phyloP scores from a whole-genome alignment of 1,139 yeast genomes.

The Candida smagusa region DNA sequence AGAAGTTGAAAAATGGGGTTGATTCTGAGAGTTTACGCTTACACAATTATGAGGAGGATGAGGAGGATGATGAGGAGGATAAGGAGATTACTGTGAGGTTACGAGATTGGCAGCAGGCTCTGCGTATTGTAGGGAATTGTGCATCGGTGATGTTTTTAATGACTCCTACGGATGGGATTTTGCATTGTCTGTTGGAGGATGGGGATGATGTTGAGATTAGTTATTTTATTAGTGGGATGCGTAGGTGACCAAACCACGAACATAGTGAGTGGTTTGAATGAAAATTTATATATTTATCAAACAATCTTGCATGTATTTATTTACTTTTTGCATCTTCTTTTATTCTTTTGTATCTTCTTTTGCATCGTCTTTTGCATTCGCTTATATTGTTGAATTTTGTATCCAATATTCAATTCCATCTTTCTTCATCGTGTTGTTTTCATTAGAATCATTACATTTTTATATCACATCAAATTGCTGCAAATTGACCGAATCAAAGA shows the following conservation, averaged over 20 bases:
- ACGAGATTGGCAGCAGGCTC: conserved; percentile 57
- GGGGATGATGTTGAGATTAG: conserved; percentile 54
- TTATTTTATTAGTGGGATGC: conserved; percentile 47
- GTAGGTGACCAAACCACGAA: not conserved
- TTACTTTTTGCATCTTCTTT: too few relatives aligned
- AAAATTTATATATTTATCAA: too few relatives aligned
- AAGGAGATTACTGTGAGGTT: conserved; percentile 43
- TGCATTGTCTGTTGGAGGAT: conserved; percentile 57
- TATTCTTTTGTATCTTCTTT: too few relatives aligned
- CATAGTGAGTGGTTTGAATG: not conserved
- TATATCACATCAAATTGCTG: too few relatives aligned
- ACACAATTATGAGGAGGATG: conserved; percentile 8
- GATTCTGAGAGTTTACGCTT: conserved; percentile 22
- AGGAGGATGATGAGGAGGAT: conserved; percentile 24
- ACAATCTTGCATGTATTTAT: too few relatives aligned
- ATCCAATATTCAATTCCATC: too few relatives aligned
- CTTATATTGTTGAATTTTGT: too few relatives aligned
- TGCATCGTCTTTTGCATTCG: too few relatives aligned
- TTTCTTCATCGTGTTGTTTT: too few relatives aligned
- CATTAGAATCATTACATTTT: too few relatives aligned
- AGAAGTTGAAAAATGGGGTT: conserved; percentile 21
- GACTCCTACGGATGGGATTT: conserved; percentile 47
- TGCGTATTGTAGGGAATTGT: conserved; percentile 52
- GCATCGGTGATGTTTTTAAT: conserved; percentile 50
- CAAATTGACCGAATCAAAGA: too few relatives aligned